phyloP scores from a whole-genome alignment of 1,139 yeast genomes.

The Taiozyma sp. region DNA sequence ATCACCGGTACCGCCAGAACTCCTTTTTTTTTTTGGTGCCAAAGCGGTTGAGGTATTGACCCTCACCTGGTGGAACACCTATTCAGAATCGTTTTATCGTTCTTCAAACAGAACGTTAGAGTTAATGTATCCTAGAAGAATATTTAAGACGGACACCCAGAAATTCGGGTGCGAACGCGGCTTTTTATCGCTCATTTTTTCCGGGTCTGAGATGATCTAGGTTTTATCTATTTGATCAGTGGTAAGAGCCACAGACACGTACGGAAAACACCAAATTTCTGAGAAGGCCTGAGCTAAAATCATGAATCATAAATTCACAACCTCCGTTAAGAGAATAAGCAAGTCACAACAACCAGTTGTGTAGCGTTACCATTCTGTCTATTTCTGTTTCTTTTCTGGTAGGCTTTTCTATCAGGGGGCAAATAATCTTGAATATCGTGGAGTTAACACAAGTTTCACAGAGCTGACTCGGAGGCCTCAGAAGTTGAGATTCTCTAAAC shows the following conservation, averaged over 20 bases:
- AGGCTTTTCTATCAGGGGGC: not conserved
- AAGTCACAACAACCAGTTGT: not conserved
- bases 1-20: not conserved
- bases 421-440: no score
- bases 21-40: not conserved
- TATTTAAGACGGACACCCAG: not conserved
- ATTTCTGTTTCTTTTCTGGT: no score
- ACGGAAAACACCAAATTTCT: not conserved
- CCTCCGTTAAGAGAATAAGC: not conserved
- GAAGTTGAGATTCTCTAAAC: no score
- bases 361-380: no score
- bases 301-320: not conserved
- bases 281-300: no score
- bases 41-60: no score
- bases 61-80: no score
- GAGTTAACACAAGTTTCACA: not conserved
- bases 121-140: no score
- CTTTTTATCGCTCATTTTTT: not conserved
- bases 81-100: no score
- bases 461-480: not conserved
- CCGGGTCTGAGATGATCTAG: not conserved
- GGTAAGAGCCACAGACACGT: constrained; percentile 1
- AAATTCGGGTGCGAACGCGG: not conserved
- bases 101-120: no score
- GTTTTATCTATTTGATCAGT: constrained; percentile 5